These are phyloP conservation scores for Irpex sp. DNA, from an alignment of 1,284 basidiomycete species.

Conservation along the genomic window DNA sequence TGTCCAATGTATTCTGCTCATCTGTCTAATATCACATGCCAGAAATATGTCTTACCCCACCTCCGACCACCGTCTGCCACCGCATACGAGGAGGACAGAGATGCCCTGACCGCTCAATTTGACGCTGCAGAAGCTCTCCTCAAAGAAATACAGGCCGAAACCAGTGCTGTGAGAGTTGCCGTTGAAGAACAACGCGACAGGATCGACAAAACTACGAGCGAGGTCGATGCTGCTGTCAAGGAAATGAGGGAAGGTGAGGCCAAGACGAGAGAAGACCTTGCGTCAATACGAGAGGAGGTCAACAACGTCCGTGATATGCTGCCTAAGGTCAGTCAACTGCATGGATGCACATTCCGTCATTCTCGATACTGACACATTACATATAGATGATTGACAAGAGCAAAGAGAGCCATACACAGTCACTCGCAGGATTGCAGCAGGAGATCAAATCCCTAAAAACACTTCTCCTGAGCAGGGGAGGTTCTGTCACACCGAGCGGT, in stretches of 20 bases:
- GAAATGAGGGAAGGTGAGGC: conserved; percentile 78
- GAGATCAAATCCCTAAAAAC: conserved; percentile 96
- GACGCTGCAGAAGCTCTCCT: conserved; percentile 87
- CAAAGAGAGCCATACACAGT: conserved; percentile 77
- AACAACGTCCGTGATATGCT: conserved; percentile 89
- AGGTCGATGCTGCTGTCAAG: conserved; percentile 77
- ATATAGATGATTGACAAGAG: conserved; percentile 91
- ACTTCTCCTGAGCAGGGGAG: conserved; percentile 77
- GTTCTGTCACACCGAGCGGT: conserved; percentile 43
- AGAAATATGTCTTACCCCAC: conserved; percentile 94
- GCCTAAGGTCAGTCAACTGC: conserved; percentile 62
- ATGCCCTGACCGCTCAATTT: conserved; percentile 86
- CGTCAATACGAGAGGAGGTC: conserved; percentile 89
- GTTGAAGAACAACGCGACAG: conserved; percentile 82
- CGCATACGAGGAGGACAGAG: conserved; percentile 87
- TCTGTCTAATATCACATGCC: conserved; percentile 9
- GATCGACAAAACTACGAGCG: conserved; percentile 75
- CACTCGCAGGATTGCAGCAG: conserved; percentile 83
- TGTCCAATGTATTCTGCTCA: not conserved
- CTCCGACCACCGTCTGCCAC: conserved; percentile 86
- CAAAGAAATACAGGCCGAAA: conserved; percentile 79
- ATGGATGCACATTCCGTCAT: not conserved
- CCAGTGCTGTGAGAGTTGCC: conserved; percentile 67
- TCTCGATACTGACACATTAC: not conserved
- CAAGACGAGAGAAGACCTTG: conserved; percentile 85